phyloP scores from a whole-genome alignment of 352 stramenopile species.

The Phytophthora citricola region DNA sequence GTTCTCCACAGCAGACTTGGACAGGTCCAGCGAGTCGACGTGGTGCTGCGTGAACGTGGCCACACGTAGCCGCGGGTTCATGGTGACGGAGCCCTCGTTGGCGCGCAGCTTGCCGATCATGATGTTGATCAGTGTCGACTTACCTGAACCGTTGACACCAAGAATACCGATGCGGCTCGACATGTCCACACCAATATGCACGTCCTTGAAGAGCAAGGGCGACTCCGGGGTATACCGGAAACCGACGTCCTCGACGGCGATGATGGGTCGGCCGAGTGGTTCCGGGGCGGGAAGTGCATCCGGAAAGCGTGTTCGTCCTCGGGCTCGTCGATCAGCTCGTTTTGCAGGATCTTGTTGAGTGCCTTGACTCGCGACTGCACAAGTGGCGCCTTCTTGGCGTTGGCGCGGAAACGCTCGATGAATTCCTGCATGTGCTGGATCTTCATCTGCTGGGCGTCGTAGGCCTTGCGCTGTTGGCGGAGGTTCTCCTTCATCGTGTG shows the following conservation, averaged over 20 bases:
- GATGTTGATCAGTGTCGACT: slow-evolving; percentile 97
- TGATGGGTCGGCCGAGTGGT: slow-evolving; percentile 94
- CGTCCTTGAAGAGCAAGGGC: slow-evolving; percentile 80
- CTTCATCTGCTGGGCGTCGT: slow-evolving; percentile 89
- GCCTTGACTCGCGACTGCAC: slow-evolving; percentile 98
- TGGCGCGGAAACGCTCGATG: slow-evolving; percentile 96
- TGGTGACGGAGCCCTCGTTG: slow-evolving; percentile 85
- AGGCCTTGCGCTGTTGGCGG: slow-evolving; percentile 93
- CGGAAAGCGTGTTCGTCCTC: slow-evolving; percentile 94
- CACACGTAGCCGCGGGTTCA: slow-evolving; percentile 93
- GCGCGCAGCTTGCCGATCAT: slow-evolving; percentile 95
- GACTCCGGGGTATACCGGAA: slow-evolving; percentile 75
- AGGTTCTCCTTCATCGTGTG: slow-evolving; percentile 93
- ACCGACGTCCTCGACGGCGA: slow-evolving; percentile 92
- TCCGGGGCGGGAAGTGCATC: slow-evolving; percentile 97
- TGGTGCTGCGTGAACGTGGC: slow-evolving; percentile 98
- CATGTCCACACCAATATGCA: slow-evolving; percentile 98
- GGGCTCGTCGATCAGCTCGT: slow-evolving; percentile 92
- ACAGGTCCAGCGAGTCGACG: slow-evolving; percentile 95
- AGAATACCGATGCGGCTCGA: slow-evolving; percentile 94
- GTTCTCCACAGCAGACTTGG: slow-evolving; percentile 90
- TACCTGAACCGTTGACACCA: slow-evolving; percentile 93
- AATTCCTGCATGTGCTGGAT: slow-evolving; percentile 98
- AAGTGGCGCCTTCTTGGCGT: slow-evolving; percentile 95
- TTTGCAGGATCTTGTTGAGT: slow-evolving; percentile 86